Evolutionary conservation across 2,329 filamentous ascomycete genomes (phyloP).

Genomic region (Claviceps spartinae): DNA sequence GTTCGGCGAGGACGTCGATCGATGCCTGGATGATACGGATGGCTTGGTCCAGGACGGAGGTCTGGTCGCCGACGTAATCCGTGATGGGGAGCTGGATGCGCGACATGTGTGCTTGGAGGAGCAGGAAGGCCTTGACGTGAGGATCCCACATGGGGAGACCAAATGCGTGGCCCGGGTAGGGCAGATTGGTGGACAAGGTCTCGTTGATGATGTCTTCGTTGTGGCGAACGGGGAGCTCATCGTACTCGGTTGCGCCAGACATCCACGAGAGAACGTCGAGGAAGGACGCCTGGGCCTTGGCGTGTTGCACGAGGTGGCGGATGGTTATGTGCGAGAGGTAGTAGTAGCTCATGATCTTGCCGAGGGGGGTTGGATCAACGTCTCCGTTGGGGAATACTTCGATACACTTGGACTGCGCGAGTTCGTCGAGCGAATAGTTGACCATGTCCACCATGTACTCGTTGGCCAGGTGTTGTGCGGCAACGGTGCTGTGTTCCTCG

Average conservation of each 20-base stretch:
- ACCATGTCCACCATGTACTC: slow-evolving; percentile 93
- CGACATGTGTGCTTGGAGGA: slow-evolving; percentile 90
- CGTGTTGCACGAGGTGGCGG: slow-evolving; percentile 64
- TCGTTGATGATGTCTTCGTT: slow-evolving; percentile 97
- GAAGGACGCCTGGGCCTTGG: slow-evolving; percentile 63
- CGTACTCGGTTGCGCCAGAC: slow-evolving; percentile 85
- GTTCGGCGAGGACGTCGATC: slow-evolving; percentile 83
- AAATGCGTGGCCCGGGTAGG: slow-evolving; percentile 44
- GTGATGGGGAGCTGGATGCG: slow-evolving; percentile 85
- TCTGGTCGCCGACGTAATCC: slow-evolving; percentile 93
- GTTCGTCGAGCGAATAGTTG: slow-evolving; percentile 67
- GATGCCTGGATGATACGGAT: slow-evolving; percentile 94
- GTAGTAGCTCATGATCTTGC: slow-evolving; percentile 99
- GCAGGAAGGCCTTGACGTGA: slow-evolving; percentile 87
- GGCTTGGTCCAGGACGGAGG: slow-evolving; percentile 79
- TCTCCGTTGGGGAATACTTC: slow-evolving; percentile 74
- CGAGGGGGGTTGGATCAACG: slow-evolving; percentile 77
- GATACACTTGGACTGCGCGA: slow-evolving; percentile 75
- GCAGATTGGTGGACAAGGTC: slow-evolving; percentile 71
- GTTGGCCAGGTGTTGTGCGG: slow-evolving; percentile 77
- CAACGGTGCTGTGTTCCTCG: slow-evolving; percentile 79
- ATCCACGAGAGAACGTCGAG: slow-evolving; percentile 82
- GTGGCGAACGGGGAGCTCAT: slow-evolving; percentile 92
- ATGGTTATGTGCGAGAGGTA: slow-evolving; percentile 94
- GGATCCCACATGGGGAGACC: slow-evolving; percentile 94